A percentile compares a stretch with the other conserved stretches of the same genome.
phyloP scores from a whole-genome alignment of 1,284 basidiomycete genomes.

The Tetrapyrgos nigripes region DNA sequence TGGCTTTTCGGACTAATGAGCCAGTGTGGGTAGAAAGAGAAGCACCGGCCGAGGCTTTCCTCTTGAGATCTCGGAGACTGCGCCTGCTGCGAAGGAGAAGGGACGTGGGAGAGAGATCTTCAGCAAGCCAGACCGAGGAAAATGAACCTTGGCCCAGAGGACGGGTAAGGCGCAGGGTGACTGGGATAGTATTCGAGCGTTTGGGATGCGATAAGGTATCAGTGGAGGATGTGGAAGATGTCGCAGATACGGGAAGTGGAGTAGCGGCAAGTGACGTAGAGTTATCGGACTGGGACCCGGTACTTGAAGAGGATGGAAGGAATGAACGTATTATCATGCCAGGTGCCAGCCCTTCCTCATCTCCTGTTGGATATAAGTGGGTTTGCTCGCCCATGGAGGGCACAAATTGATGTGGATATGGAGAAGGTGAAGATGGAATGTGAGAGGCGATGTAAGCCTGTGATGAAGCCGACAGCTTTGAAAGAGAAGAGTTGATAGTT shows the following conservation, averaged over 20 bases:
- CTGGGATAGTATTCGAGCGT: conserved; percentile 6
- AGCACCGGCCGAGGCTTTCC: conserved; percentile 23
- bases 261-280: conserved; percentile 23
- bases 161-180: conserved; percentile 52
- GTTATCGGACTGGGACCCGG: conserved; percentile 25
- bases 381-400: conserved; percentile 7
- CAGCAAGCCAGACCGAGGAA: conserved; percentile 79
- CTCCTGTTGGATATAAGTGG: conserved; percentile 3
- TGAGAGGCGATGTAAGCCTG: background rate
- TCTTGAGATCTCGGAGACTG: conserved; percentile 42
- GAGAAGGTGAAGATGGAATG: background rate
- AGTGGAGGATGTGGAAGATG: background rate
- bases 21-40: conserved; percentile 7
- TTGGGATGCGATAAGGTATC: background rate
- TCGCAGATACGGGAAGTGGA: conserved; percentile 7
- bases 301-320: conserved; percentile 33
- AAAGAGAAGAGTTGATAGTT: conserved; percentile 9
- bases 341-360: conserved; percentile 14
- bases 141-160: conserved; percentile 79
- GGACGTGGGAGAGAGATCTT: conserved; percentile 52
- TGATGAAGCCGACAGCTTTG: conserved; percentile 3
- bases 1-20: conserved; percentile 25
- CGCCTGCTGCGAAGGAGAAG: conserved; percentile 48
- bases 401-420: conserved; percentile 10
- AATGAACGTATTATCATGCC: conserved; percentile 25